Conservation (phyloP, 2,329 filamentous ascomycete genomes). For the Microsporum canis region DNA sequence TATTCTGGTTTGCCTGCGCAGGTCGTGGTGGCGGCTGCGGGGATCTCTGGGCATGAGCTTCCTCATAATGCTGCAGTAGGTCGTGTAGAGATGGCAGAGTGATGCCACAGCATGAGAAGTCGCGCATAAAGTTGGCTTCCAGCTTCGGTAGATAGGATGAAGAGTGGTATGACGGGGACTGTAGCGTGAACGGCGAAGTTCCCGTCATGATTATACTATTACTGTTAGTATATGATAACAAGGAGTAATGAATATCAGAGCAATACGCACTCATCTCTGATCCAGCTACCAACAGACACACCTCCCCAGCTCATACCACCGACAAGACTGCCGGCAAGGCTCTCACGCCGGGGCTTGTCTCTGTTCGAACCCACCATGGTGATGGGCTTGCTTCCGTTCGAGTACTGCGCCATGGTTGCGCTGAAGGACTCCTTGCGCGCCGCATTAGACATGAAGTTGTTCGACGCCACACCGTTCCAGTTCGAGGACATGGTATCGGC, state of each 20-base stretch:
- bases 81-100: conserved; percentile 88
- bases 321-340: conserved; percentile 49
- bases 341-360: conserved; percentile 46
- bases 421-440: conserved; percentile 46
- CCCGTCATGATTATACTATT: conserved; percentile 84
- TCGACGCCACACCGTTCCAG: conserved; percentile 30
- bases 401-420: conserved; percentile 42
- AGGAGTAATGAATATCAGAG: background rate
- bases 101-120: conserved; percentile 89
- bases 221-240: background rate
- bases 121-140: conserved; percentile 94
- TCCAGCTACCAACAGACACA: conserved; percentile 90
- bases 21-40: conserved; percentile 38
- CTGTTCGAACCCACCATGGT: conserved; percentile 41
- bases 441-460: conserved; percentile 27
- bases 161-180: conserved; percentile 92
- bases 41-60: conserved; percentile 69
- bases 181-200: conserved; percentile 81
- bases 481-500: conserved; percentile 32
- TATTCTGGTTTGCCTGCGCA: conserved; percentile 33
- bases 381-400: conserved; percentile 49
- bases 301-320: conserved; percentile 96
- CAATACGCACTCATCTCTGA: conserved; percentile 84
- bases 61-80: conserved; percentile 91
- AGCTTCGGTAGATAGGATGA: conserved; percentile 93